Evolutionary conservation across 2,329 filamentous ascomycete genomes (phyloP).

Genomic region (Tolypocladium endophyticum): DNA sequence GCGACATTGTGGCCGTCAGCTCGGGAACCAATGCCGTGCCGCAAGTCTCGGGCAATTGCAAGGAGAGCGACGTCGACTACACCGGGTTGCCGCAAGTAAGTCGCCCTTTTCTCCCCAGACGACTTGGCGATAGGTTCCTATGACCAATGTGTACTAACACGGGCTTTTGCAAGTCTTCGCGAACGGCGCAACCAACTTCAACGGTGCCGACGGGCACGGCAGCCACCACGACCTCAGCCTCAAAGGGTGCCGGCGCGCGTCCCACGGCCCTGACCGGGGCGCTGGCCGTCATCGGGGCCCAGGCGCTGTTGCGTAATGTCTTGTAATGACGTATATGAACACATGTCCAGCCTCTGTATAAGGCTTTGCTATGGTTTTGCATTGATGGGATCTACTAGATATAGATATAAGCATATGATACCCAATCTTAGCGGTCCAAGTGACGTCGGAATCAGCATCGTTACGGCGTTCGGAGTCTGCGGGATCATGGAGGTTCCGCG

Average conservation of each 20-base stretch:
- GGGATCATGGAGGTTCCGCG: not conserved
- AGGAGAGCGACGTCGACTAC: slow-evolving; percentile 14
- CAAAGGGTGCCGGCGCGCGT: slow-evolving; percentile 5
- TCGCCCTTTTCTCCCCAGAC: not conserved
- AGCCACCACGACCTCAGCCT: not conserved
- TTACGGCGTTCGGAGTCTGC: no score
- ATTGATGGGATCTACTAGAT: not conserved
- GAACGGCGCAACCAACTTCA: not conserved
- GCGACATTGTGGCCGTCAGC: slow-evolving; percentile 25
- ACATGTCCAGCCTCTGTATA: not conserved
- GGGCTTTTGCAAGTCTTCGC: slow-evolving; percentile 4
- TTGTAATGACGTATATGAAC: not conserved
- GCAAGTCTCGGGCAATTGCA: slow-evolving; percentile 22
- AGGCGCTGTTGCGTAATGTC: slow-evolving; percentile 2
- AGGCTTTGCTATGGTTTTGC: not conserved
- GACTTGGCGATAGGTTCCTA: not conserved
- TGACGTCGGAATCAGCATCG: not conserved
- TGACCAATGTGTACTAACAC: not conserved
- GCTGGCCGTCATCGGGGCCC: not conserved
- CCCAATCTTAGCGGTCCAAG: not conserved
- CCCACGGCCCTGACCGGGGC: not conserved
- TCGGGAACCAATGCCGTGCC: slow-evolving; percentile 21
- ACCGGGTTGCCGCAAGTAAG: slow-evolving; percentile 2
- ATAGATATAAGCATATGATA: not conserved
- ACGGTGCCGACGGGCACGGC: not conserved